Evolutionary conservation across 352 stramenopile species (phyloP), one percentile per base, ranked within the genome.

Genomic region (Elongisporangium anandrum): DNA sequence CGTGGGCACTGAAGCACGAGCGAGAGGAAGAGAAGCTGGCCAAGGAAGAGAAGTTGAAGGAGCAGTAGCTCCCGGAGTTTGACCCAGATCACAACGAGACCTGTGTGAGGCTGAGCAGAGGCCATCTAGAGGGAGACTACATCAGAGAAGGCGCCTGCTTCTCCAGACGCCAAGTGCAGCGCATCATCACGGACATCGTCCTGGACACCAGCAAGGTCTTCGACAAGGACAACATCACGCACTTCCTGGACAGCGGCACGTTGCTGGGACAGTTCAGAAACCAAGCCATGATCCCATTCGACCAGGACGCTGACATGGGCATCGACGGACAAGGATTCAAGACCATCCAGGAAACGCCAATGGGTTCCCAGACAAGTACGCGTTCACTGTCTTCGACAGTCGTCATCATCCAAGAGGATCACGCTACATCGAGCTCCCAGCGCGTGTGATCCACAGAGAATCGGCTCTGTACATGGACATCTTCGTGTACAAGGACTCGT

Each of bases 161-260:
- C 29, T 34, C 24, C 24, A 34, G 24, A 34, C 24, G 24, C 24
- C 52, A 59, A n/a, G 34, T 72, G 21, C 59, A 63, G 26, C 23
- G 54, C 16, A 75, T 70, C 52, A 53, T 77, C 57, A 26, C 50
- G 5, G 54, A 69, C 13, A 52, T 74, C 54, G 60, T 72, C 15
- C 51, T 70, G 50, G 61, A 41, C 10, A 52, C 61, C 0, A 59
- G 57, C 3, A 48, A 54, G 10, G 54, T 65, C 38, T 70, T 70
- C 20, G 60, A 29, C 7, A 17, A 56, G 24, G 24, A 70, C 56
- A 64, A 62, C 50, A 66, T 73, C 52, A 62, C 58, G 49, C 41
- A 68, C 41, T 78, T 68, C 50, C 56, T 75, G 24, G 66, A 75
- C 51, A 70, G 61, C 19, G 67, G 70, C 34, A 66, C 66, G 21